These are phyloP conservation scores for Debaryomyces castellii DNA, from an alignment of 805 yeast genomes.

Conservation along the genomic window DNA sequence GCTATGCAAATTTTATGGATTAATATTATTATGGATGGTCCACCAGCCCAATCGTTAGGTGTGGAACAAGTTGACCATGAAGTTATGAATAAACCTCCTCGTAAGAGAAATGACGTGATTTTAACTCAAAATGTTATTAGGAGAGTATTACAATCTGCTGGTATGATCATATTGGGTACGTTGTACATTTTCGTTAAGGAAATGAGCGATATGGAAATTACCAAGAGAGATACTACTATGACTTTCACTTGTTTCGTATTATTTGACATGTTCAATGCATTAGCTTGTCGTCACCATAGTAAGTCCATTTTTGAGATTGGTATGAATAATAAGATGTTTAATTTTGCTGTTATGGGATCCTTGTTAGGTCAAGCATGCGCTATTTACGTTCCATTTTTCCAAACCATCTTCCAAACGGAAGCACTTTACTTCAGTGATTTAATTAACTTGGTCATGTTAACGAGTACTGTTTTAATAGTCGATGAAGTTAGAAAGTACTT, in stretches of 20 bases:
- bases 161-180: constrained; percentile 80
- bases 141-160: constrained; percentile 75
- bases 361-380: constrained; percentile 90
- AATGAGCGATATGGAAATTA: constrained; percentile 78
- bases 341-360: constrained; percentile 86
- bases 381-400: constrained; percentile 90
- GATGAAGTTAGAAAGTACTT: constrained; percentile 77
- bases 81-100: constrained; percentile 95
- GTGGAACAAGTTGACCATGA: constrained; percentile 97
- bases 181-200: constrained; percentile 82
- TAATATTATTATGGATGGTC: constrained; percentile 97
- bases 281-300: constrained; percentile 85
- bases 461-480: constrained; percentile 80
- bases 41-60: constrained; percentile 97
- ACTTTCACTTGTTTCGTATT: constrained; percentile 96
- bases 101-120: constrained; percentile 82
- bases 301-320: constrained; percentile 86
- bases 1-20: constrained; percentile 99
- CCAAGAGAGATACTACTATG: constrained; percentile 98
- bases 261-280: constrained; percentile 95
- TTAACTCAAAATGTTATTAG: constrained; percentile 66
- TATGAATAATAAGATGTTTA: constrained; percentile 82
- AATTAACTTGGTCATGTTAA: constrained; percentile 54
- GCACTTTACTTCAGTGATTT: constrained; percentile 74
- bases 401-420: constrained; percentile 91